Percentiles rank a stretch among this genome's conserved stretches.
phyloP scores from a whole-genome alignment of 2,329 filamentous ascomycete species.

The Ustilaginoidea virens region DNA sequence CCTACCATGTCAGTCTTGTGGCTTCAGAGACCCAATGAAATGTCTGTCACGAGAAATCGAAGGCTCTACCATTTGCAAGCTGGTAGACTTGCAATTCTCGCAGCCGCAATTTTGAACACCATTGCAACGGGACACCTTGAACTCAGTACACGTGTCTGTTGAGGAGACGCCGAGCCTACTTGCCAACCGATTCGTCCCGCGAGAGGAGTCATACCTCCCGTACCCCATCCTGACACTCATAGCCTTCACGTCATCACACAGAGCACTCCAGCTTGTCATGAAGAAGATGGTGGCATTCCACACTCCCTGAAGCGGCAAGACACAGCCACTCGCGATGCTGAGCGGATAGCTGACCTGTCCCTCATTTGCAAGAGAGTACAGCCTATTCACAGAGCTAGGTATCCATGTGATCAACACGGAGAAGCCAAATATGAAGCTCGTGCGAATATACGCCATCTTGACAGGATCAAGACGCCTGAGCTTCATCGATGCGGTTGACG shows the following conservation, averaged over 20 bases:
- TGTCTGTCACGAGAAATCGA: too few species aligned
- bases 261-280: slow-evolving; percentile 39
- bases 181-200: slow-evolving; percentile 11
- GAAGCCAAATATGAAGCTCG: slow-evolving; percentile 44
- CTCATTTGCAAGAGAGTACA: slow-evolving; percentile 46
- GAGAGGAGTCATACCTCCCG: slow-evolving; percentile 3
- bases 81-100: too few species aligned
- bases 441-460: slow-evolving; percentile 43
- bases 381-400: slow-evolving; percentile 54
- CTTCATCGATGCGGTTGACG: slow-evolving; percentile 15
- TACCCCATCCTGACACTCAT: slow-evolving; percentile 7
- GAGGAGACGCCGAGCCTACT: slow-evolving; percentile 11
- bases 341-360: slow-evolving; percentile 42
- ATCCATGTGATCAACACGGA: slow-evolving; percentile 46
- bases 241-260: slow-evolving; percentile 12
- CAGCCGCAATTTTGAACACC: too few species aligned
- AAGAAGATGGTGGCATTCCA: slow-evolving; percentile 71
- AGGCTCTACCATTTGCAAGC: too few species aligned
- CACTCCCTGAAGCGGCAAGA: slow-evolving; percentile 62
- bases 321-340: slow-evolving; percentile 52
- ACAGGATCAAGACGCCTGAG: slow-evolving; percentile 31
- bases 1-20: too few species aligned
- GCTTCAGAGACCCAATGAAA: too few species aligned
- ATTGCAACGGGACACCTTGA: too few species aligned
- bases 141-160: not conserved